Base-by-base conservation (phyloP, 164 flowering plant genomes). In the Amborella trichopoda region DNA sequence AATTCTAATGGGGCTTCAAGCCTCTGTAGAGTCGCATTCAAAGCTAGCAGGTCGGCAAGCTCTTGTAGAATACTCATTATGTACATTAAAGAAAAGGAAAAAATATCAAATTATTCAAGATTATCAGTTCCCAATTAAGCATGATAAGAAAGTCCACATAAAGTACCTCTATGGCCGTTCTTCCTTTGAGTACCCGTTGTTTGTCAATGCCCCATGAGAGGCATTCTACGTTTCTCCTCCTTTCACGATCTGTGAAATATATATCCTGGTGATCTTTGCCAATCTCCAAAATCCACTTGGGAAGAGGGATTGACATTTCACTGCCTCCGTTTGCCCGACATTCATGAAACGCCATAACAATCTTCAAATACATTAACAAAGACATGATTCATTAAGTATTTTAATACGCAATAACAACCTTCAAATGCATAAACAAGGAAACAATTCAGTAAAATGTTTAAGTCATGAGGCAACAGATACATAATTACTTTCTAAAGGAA, bases 141-240 rank as follows among this genome's bases (percentile, higher is more conserved):
- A n/a, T n/a, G n/a, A n/a, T n/a, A n/a, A n/a, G n/a, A n/a, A n/a
- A n/a, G n/a, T n/a, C n/a, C n/a, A n/a, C n/a, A n/a, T n/a, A n/a
- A n/a, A n/a, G n/a, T 64, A 88, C 94, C 94, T 88, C 97, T 48
- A 84, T 60, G 40, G 86, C 89, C 62, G 89, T 88, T 55, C 97
- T 67, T 52, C 93, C 91, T 54, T 64, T 71, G 22, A 88, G 53
- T 25, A 78, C 87, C 24, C 89, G 61, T 57, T 84, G 93, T 60
- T 82, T 88, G 65, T 88, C 94, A 44, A 82, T 63, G 13, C 94
- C 89, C 94, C 93, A 84, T 20, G 89, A 68, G 9, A 88, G 63
- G 50, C 89, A 84, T 64, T 84, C 89, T 39, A 74, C 69, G 58
- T 73, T 88, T 46, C 85, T 68, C 62, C 81, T 67, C 51, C 97